Percentiles rank a stretch among this genome's conserved stretches.
These are phyloP conservation scores for Flueggea neowawraea DNA, from an alignment of 441 rosid species.

Conservation along the genomic window DNA sequence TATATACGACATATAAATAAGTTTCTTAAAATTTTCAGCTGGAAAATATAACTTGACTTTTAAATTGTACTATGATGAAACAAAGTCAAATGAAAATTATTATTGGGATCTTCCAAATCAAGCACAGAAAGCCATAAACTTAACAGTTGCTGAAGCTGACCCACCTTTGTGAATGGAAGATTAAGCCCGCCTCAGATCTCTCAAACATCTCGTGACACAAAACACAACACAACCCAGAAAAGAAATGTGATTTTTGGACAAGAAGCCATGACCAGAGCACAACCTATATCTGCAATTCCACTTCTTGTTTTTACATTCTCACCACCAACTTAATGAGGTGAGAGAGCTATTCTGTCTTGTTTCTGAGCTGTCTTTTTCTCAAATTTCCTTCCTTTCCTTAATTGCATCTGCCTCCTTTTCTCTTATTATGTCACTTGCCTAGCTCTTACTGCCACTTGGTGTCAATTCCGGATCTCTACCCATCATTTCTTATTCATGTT, in stretches of 20 bases:
- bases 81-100: too few relatives aligned
- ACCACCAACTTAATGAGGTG: slow-evolving; percentile 6
- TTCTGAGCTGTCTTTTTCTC: not conserved
- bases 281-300: slow-evolving; percentile 15
- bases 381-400: not conserved
- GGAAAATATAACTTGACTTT: too few relatives aligned
- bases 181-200: slow-evolving; percentile 25
- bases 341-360: slow-evolving; percentile 4
- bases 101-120: too few relatives aligned
- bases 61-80: too few relatives aligned
- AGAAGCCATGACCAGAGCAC: slow-evolving; percentile 11
- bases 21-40: too few relatives aligned
- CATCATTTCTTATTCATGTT: too few relatives aligned
- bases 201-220: not conserved
- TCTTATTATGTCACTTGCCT: too few relatives aligned
- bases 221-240: too few relatives aligned
- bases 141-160: slow-evolving; percentile 12
- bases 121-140: slow-evolving; percentile 7
- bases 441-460: too few relatives aligned
- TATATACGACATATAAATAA: too few relatives aligned
- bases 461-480: too few relatives aligned
- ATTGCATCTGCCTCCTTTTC: slow-evolving; percentile 1
- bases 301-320: slow-evolving; percentile 16
- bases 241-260: slow-evolving; percentile 13
- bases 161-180: slow-evolving; percentile 6